These are phyloP conservation scores for Dioscorea dumetorum DNA, from an alignment of 106 monocot genomes.

Conservation along the genomic window DNA sequence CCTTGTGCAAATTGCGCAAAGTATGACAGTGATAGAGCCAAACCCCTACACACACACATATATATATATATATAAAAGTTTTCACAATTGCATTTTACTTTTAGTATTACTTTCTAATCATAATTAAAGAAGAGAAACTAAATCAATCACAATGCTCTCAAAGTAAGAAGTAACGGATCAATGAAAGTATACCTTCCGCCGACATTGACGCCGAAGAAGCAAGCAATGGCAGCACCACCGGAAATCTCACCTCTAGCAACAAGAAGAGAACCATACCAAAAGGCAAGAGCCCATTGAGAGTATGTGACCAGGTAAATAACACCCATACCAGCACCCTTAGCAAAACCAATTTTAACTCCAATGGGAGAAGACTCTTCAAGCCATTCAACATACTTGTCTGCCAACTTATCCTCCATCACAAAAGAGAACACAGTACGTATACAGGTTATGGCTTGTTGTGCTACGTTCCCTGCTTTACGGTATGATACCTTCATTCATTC, in stretches of 20 bases:
- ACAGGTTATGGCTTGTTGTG: constrained; percentile 43
- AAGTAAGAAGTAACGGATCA: too few species aligned
- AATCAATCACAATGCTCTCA: too few species aligned
- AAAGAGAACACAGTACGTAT: constrained; percentile 39
- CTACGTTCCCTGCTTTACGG: constrained; percentile 23
- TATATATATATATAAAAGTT: too few species aligned
- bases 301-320: constrained; percentile 36
- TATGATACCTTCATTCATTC: constrained; percentile 21
- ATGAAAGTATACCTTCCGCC: constrained; percentile 31
- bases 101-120: too few species aligned
- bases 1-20: constrained; percentile 38
- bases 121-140: too few species aligned
- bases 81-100: too few species aligned
- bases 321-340: constrained; percentile 37
- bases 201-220: constrained; percentile 48
- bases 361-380: constrained; percentile 23
- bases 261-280: constrained; percentile 35
- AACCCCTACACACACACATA: constrained; percentile 7
- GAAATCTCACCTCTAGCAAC: constrained; percentile 34
- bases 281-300: constrained; percentile 38
- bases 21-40: constrained; percentile 31
- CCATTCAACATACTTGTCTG: constrained; percentile 13
- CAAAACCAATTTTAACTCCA: constrained; percentile 35
- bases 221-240: constrained; percentile 46
- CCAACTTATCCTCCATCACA: constrained; percentile 40